Evolutionary conservation across 129 eudicot genomes (phyloP), one percentile per base, ranked within the genome.

Genomic region (Chrysanthemum makinoi): DNA sequence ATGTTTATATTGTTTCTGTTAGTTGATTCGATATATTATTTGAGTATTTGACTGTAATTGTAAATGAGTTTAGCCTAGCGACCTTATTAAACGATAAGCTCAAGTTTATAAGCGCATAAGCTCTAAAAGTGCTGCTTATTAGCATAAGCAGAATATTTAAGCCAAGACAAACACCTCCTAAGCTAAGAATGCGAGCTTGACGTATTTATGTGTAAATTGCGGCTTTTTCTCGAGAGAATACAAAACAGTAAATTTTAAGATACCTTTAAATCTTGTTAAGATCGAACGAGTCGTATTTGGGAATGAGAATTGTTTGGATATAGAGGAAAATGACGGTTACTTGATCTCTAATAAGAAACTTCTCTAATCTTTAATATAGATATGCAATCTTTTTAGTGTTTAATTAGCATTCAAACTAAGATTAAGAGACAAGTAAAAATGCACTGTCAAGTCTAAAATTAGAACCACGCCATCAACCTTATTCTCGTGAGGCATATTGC

Each of bases 181-280:
- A 60, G 17, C 13, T 60, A 26, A 17, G 64, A 60, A 60, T 10
- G 65, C 5, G 43, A 60, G 65, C 65, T 60, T 12, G 35, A 60
- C 3, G 14, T 16, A 18, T 56, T 8, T 55, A 18, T 56, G 52
- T 56, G 11, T 48, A 8, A 26, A 28, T 68, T 50, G n/a, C 1
- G 60, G 1, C 57, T 26, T 50, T 50, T 68, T 68, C 60, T 49
- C n/a, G 60, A 50, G 56, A 50, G 46, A 24, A 50, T 26, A 68
- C n/a, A 47, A 22, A 50, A 3, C n/a, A 8, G 9, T 22, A 47
- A 66, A 47, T 19, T 66, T 18, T 47, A 28, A 24, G 59, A 24
- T 67, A 48, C 14, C 22, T 22, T 68, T 68, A 26, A n/a, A 24
- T 1, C 4, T 28, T 2, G 3, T 15, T 68, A 51, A 24, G 16